Conservation (phyloP, 2,329 filamentous ascomycete genomes). For the Ophiostoma himal-ulmi region DNA sequence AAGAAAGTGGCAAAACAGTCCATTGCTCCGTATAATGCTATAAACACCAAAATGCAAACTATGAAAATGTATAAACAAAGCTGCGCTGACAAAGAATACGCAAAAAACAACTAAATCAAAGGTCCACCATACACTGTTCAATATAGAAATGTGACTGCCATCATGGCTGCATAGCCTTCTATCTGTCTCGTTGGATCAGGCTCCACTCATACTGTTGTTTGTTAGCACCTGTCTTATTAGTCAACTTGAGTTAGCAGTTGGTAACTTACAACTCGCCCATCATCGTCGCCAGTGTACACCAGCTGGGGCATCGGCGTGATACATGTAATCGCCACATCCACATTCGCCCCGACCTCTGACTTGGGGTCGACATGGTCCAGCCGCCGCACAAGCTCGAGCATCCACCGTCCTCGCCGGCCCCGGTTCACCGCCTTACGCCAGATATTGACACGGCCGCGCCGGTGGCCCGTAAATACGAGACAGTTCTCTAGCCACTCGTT, state of each 20-base stretch:
- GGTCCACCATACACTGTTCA: neutral
- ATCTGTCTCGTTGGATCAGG: constrained; percentile 52
- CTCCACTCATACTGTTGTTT: constrained; percentile 56
- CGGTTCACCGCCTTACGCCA: constrained; percentile 53
- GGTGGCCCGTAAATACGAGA: constrained; percentile 84
- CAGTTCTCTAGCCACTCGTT: constrained; percentile 89
- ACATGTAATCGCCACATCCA: constrained; percentile 71
- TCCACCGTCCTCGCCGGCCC: constrained; percentile 58
- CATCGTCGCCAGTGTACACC: constrained; percentile 91
- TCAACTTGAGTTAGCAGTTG: neutral
- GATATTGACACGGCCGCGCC: constrained; percentile 74
- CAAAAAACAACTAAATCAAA: neutral
- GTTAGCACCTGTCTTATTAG: constrained; percentile 12
- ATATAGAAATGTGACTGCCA: neutral
- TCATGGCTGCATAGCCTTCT: neutral
- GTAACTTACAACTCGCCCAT: constrained; percentile 73
- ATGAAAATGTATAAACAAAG: neutral
- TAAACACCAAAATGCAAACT: neutral
- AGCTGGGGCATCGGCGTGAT: constrained; percentile 75
- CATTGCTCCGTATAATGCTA: constrained; percentile 5
- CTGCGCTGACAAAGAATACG: neutral
- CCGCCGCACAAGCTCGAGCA: constrained; percentile 69
- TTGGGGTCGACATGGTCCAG: constrained; percentile 72
- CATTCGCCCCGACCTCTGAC: constrained; percentile 53
- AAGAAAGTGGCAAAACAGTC: neutral